Conservation (phyloP, 805 yeast genomes). For the Yamadazyma phyllophila region DNA sequence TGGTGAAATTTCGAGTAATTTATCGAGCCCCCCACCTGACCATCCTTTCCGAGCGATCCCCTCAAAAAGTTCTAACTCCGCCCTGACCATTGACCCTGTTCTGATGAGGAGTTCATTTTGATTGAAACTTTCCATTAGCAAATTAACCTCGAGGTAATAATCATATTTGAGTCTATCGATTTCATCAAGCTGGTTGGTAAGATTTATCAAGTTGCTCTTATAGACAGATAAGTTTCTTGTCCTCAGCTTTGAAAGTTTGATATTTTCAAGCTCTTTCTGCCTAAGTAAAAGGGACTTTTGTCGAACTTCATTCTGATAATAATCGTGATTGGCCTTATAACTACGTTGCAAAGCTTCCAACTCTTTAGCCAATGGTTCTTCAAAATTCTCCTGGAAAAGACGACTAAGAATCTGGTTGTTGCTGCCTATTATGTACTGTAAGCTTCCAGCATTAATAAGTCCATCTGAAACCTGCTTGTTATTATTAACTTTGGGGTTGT, state of each 20-base stretch:
- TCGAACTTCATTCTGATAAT: slow-evolving; percentile 54
- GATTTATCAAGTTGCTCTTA: slow-evolving; percentile 59
- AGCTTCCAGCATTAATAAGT: slow-evolving; percentile 67
- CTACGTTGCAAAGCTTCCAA: slow-evolving; percentile 43
- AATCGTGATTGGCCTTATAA: slow-evolving; percentile 47
- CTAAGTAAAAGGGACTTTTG: slow-evolving; percentile 52
- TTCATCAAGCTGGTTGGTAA: slow-evolving; percentile 75
- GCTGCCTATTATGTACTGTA: slow-evolving; percentile 72
- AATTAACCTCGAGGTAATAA: slow-evolving; percentile 63
- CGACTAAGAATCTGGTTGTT: slow-evolving; percentile 71
- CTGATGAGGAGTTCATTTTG: slow-evolving; percentile 51
- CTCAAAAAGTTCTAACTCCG: slow-evolving; percentile 79
- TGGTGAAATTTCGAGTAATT: slow-evolving; percentile 57
- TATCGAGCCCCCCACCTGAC: slow-evolving; percentile 85
- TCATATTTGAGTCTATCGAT: slow-evolving; percentile 74
- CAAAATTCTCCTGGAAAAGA: slow-evolving; percentile 53
- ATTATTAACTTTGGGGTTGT: slow-evolving; percentile 27
- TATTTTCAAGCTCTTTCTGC: slow-evolving; percentile 59
- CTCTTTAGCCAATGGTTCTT: slow-evolving; percentile 48
- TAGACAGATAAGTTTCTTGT: slow-evolving; percentile 67
- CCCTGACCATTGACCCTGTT: slow-evolving; percentile 66
- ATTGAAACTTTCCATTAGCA: slow-evolving; percentile 56
- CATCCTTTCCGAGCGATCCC: slow-evolving; percentile 81
- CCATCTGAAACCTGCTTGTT: slow-evolving; percentile 49
- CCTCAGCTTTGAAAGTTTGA: slow-evolving; percentile 55